phyloP scores from a whole-genome alignment of 2,329 filamentous ascomycete species.

The Davidsoniella australis region DNA sequence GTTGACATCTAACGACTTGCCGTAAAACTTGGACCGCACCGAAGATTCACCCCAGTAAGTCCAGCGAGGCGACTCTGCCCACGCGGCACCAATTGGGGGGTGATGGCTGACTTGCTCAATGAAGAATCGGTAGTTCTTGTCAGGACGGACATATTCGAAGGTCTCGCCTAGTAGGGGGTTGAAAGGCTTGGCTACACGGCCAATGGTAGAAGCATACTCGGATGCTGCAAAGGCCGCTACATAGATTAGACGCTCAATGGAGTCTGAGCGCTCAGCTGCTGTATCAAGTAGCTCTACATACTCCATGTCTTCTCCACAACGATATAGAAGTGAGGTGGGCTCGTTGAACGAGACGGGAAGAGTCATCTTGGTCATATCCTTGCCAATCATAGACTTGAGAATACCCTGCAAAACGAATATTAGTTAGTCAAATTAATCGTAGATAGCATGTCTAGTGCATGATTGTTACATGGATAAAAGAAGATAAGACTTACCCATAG shows the following conservation, averaged over 20 bases:
- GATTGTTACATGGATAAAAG: background rate
- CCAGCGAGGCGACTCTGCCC: constrained; percentile 85
- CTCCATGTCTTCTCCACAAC: constrained; percentile 95
- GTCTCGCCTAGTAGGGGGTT: constrained; percentile 93
- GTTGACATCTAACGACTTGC: constrained; percentile 94
- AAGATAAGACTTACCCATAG: constrained; percentile 58
- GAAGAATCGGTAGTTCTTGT: constrained; percentile 97
- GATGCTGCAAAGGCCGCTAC: constrained; percentile 91
- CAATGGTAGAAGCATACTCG: constrained; percentile 93
- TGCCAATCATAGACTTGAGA: constrained; percentile 97
- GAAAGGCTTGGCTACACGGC: constrained; percentile 93
- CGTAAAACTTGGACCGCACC: constrained; percentile 92
- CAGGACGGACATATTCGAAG: constrained; percentile 86
- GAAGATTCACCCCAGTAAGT: constrained; percentile 94
- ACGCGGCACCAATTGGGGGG: constrained; percentile 82
- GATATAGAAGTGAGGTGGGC: constrained; percentile 84
- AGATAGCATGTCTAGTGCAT: background rate
- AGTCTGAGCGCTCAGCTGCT: constrained; percentile 70
- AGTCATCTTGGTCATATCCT: constrained; percentile 99
- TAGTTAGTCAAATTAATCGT: constrained; percentile 1
- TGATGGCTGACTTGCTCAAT: constrained; percentile 97
- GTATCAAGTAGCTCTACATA: constrained; percentile 84
- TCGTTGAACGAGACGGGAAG: constrained; percentile 97
- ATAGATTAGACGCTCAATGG: constrained; percentile 82
- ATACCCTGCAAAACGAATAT: constrained; percentile 46